These are phyloP conservation scores for Trametes cinnabarina DNA, from an alignment of 768 basidiomycete genomes.

Conservation along the genomic window DNA sequence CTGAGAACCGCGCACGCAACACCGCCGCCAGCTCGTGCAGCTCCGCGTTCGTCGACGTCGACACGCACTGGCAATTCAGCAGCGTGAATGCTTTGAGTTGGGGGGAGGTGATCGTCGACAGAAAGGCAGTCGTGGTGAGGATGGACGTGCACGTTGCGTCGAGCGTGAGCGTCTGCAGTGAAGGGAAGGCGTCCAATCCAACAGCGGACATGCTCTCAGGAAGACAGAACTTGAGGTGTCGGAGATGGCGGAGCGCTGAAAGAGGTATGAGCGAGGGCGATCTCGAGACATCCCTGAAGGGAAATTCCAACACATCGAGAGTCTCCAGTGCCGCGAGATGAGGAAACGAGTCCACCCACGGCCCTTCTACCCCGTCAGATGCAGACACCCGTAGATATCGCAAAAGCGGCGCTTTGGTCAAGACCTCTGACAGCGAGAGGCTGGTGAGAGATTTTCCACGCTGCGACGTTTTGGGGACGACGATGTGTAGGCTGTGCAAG, in stretches of 20 bases:
- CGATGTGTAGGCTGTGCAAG: constrained; percentile 8
- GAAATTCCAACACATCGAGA: constrained; percentile 2
- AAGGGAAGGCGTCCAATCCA: not conserved
- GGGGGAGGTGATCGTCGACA: constrained; percentile 4
- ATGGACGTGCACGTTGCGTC: constrained; percentile 9
- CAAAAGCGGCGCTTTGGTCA: not conserved
- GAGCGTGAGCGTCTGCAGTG: constrained; percentile 7
- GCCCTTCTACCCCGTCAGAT: not conserved
- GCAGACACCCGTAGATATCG: constrained; percentile 8
- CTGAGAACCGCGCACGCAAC: constrained; percentile 1
- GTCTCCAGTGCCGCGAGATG: not conserved
- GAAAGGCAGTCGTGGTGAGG: not conserved
- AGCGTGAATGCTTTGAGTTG: not conserved
- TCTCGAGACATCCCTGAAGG: not conserved
- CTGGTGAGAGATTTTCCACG: not conserved
- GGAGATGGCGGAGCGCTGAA: not conserved
- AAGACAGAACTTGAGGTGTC: constrained; percentile 4
- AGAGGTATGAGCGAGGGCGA: not conserved
- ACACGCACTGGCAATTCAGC: constrained; percentile 6
- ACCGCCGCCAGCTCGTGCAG: constrained; percentile 3
- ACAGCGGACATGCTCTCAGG: not conserved
- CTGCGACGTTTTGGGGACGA: not conserved
- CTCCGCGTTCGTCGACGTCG: not conserved
- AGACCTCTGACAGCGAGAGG: not conserved
- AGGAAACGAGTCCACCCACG: not conserved